These are phyloP conservation scores for Diaporthe sp. DNA, from an alignment of 2,329 filamentous ascomycete genomes.

Conservation along the genomic window DNA sequence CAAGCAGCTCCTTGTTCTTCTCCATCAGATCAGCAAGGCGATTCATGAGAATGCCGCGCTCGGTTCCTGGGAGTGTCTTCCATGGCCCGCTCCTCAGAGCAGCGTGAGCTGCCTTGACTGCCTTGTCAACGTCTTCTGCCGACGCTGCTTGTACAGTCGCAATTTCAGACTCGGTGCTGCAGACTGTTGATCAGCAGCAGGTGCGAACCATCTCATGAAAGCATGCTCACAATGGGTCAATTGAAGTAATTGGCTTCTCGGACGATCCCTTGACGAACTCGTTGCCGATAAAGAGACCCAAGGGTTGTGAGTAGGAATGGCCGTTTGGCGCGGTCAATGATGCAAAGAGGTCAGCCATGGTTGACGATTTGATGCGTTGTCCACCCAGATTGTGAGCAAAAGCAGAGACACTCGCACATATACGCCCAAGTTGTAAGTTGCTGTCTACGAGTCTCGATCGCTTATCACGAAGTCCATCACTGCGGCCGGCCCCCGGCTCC, in stretches of 20 bases:
- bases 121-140: conserved; percentile 75
- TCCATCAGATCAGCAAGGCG: conserved; percentile 79
- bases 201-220: not conserved
- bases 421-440: not conserved
- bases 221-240: conserved; percentile 75
- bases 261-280: conserved; percentile 79
- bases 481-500: not conserved
- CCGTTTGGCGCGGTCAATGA: conserved; percentile 80
- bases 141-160: conserved; percentile 78
- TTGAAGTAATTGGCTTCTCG: conserved; percentile 73
- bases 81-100: conserved; percentile 78
- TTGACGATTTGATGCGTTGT: not conserved
- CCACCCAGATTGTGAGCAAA: not conserved
- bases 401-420: not conserved
- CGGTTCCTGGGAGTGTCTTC: conserved; percentile 75
- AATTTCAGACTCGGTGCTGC: conserved; percentile 74
- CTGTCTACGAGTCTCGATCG: not conserved
- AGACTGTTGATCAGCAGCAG: not conserved
- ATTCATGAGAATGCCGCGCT: conserved; percentile 77
- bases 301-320: conserved; percentile 77
- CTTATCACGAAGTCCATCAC: not conserved
- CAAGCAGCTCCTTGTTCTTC: conserved; percentile 66
- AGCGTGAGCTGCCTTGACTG: conserved; percentile 77
- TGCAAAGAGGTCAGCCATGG: conserved; percentile 2
- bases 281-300: conserved; percentile 86